These are phyloP conservation scores for Xylariomycetidae sp. DNA, from an alignment of 2,329 filamentous ascomycete species.

Conservation along the genomic window DNA sequence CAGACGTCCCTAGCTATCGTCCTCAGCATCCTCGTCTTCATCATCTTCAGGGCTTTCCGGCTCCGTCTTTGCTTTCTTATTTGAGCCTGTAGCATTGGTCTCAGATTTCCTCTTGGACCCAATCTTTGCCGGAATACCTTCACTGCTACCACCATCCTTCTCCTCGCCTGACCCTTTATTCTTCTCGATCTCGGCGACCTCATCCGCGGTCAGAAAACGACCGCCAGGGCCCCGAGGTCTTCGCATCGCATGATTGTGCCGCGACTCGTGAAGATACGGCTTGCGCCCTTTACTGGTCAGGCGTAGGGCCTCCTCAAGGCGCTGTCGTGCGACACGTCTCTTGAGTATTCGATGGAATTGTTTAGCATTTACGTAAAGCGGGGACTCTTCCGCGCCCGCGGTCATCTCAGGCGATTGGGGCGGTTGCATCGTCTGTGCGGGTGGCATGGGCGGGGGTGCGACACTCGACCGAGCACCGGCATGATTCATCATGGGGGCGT, in stretches of 20 bases:
- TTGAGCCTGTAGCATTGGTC: slow-evolving; percentile 39
- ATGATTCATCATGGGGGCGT: slow-evolving; percentile 73
- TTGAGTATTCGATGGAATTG: slow-evolving; percentile 98
- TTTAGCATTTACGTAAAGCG: slow-evolving; percentile 96
- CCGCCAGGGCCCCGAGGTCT: slow-evolving; percentile 89
- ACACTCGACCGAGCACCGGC: slow-evolving; percentile 45
- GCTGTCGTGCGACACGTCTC: slow-evolving; percentile 85
- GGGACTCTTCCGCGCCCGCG: slow-evolving; percentile 76
- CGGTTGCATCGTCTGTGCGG: slow-evolving; percentile 61
- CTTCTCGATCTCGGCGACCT: slow-evolving; percentile 85
- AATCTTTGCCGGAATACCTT: slow-evolving; percentile 27
- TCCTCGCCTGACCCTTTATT: slow-evolving; percentile 43
- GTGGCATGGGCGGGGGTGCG: slow-evolving; percentile 54
- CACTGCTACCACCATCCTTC: slow-evolving; percentile 28
- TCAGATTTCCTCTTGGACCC: slow-evolving; percentile 60
- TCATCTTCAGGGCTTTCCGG: slow-evolving; percentile 39
- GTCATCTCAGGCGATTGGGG: slow-evolving; percentile 78
- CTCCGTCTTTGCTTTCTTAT: slow-evolving; percentile 47
- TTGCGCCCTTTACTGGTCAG: slow-evolving; percentile 93
- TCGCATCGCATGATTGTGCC: slow-evolving; percentile 98
- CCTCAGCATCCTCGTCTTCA: slow-evolving; percentile 39
- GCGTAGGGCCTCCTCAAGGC: slow-evolving; percentile 85
- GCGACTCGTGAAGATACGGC: slow-evolving; percentile 93
- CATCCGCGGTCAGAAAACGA: slow-evolving; percentile 92
- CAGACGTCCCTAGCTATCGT: slow-evolving; percentile 33